Percentiles rank a stretch among this genome's conserved stretches.
These are phyloP conservation scores for Puccinia horiana DNA, from an alignment of 1,284 basidiomycete genomes.

Conservation along the genomic window DNA sequence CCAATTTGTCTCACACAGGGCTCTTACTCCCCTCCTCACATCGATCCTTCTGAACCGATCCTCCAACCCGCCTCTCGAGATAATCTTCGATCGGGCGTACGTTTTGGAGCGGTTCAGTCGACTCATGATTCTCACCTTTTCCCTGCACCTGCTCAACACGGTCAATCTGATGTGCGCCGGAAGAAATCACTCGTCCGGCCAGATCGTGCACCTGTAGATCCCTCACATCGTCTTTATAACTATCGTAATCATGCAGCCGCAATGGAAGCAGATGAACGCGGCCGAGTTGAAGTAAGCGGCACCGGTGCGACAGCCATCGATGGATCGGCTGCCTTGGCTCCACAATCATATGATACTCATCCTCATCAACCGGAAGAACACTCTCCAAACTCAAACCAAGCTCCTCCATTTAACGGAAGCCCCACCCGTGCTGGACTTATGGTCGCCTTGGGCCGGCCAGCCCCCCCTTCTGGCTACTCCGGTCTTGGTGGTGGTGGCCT, in stretches of 20 bases:
- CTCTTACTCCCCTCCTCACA: conserved; percentile 23
- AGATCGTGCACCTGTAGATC: conserved; percentile 94
- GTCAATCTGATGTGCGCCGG: conserved; percentile 62
- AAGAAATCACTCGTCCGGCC: conserved; percentile 93
- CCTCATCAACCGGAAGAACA: conserved; percentile 64
- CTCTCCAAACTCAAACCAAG: conserved; percentile 50
- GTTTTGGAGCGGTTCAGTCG: conserved; percentile 2
- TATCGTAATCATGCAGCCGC: conserved; percentile 86
- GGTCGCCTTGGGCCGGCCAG: conserved; percentile 53
- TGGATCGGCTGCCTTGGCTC: conserved; percentile 26
- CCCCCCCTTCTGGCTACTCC: conserved; percentile 19
- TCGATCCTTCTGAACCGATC: conserved; percentile 28
- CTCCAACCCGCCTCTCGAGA: neutral
- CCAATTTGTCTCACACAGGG: neutral
- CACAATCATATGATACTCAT: conserved; percentile 71
- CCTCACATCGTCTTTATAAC: conserved; percentile 90
- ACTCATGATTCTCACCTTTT: conserved; percentile 15
- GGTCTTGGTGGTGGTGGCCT: conserved; percentile 59
- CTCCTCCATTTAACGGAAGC: neutral
- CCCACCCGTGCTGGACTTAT: conserved; percentile 42
- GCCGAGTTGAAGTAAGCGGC: conserved; percentile 33
- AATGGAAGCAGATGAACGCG: conserved; percentile 68
- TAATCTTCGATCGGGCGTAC: neutral
- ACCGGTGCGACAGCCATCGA: conserved; percentile 32
- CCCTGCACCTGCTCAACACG: neutral